Percentiles rank a stretch among this genome's conserved stretches.
Evolutionary conservation across 2,329 filamentous ascomycete species (phyloP).

Genomic region (Scytalidium sp.): DNA sequence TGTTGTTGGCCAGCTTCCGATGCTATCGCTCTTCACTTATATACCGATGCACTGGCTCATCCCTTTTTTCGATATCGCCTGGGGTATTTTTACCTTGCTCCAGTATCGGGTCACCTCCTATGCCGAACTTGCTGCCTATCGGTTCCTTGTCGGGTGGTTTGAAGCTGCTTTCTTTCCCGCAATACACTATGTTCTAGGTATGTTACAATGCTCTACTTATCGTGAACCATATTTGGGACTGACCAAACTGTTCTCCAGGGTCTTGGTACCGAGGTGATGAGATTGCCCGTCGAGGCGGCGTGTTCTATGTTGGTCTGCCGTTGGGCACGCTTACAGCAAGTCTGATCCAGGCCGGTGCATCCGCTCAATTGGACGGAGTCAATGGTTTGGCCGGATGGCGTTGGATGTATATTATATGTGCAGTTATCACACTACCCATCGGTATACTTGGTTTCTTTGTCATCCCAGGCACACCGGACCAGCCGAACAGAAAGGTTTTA

Average conservation of each 20-base stretch:
- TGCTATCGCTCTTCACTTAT: slow-evolving; percentile 23
- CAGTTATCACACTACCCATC: slow-evolving; percentile 21
- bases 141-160: slow-evolving; percentile 53
- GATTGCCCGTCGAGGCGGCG: slow-evolving; percentile 6
- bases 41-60: slow-evolving; percentile 24
- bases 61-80: slow-evolving; percentile 21
- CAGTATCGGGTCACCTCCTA: slow-evolving; percentile 37
- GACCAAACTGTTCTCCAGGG: slow-evolving; percentile 28
- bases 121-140: slow-evolving; percentile 48
- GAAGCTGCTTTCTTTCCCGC: slow-evolving; percentile 36
- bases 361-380: slow-evolving; percentile 29
- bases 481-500: slow-evolving; percentile 43
- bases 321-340: slow-evolving; percentile 10
- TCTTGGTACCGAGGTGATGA: slow-evolving; percentile 28
- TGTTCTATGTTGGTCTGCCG: slow-evolving; percentile 10
- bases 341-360: slow-evolving; percentile 8
- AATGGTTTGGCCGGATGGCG: slow-evolving; percentile 24
- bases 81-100: slow-evolving; percentile 23
- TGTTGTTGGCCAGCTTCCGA: slow-evolving; percentile 22
- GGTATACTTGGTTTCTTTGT: slow-evolving; percentile 20
- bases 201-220: too few species aligned
- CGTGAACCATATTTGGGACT: too few species aligned
- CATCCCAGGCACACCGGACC: background rate
- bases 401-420: slow-evolving; percentile 31
- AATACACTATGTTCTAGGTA: slow-evolving; percentile 31